Percentiles rank a stretch among this genome's conserved stretches.
phyloP scores from a whole-genome alignment of 305 asterid species.

The Fraxinus velutina region DNA sequence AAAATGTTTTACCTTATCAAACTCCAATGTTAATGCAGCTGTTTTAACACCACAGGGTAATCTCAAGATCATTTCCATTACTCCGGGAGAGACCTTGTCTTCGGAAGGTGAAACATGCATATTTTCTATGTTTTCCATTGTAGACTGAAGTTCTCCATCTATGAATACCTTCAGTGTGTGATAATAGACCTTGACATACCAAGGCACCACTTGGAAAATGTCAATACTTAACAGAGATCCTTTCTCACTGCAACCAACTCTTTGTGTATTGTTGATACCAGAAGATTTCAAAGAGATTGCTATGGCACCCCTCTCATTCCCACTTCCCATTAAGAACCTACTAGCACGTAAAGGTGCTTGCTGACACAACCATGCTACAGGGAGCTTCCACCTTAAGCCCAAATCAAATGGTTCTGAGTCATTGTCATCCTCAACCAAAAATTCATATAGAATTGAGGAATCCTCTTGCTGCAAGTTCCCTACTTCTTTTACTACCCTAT shows the following conservation, averaged over 20 bases:
- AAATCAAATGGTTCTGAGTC: conserved; percentile 65
- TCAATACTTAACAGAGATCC: conserved; percentile 59
- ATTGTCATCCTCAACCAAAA: conserved; percentile 47
- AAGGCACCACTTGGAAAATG: conserved; percentile 91
- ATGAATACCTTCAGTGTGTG: conserved; percentile 63
- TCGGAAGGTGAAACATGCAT: conserved; percentile 79
- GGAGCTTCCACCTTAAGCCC: conserved; percentile 76
- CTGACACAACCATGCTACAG: conserved; percentile 69
- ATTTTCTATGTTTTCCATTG: conserved; percentile 50
- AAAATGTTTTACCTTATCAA: conserved; percentile 68
- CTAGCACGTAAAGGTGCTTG: conserved; percentile 76
- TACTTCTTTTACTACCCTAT: conserved; percentile 60
- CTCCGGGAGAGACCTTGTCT: conserved; percentile 92
- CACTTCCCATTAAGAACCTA: conserved; percentile 92
- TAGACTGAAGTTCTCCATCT: conserved; percentile 62
- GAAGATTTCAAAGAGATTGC: conserved; percentile 75
- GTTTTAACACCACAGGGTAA: conserved; percentile 71
- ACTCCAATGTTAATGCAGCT: conserved; percentile 75
- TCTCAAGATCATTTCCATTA: conserved; percentile 74
- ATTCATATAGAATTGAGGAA: conserved; percentile 57
- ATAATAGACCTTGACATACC: conserved; percentile 96
- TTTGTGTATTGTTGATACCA: conserved; percentile 28
- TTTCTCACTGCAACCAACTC: conserved; percentile 30
- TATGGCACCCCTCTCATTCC: conserved; percentile 92
- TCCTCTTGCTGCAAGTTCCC: conserved; percentile 35